Base-by-base conservation (phyloP, 2,329 filamentous ascomycete species). In the Ophiosphaerella herpotricha region DNA sequence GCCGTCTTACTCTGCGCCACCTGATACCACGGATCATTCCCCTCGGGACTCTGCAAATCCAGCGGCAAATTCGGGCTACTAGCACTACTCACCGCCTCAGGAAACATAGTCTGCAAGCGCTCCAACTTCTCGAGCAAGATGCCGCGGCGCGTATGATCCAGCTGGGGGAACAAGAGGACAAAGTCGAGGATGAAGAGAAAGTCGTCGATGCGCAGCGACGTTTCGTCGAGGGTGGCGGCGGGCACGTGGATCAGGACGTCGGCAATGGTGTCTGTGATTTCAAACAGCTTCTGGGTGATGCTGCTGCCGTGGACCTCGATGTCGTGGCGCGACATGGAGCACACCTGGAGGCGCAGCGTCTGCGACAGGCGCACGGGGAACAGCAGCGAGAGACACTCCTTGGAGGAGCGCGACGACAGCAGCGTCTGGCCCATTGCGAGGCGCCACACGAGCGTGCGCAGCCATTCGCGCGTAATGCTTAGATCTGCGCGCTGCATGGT, bases 241-340 rank as follows among this genome's bases (percentile, higher is more conserved):
- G 80, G 78, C 12, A 83, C 70, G 38, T 81, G 79, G 18, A 84
- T 74, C 2, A 80, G 68, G 12, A 85, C 82, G 55, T 85, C 82
- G 7, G 82, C 81, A 39, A 85, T 81, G 2, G 81, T 84, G 61
- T 81, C 82, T 0, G 81, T 80, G 52, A 85, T 82, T 58, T 85
- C 82, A 47, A 85, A 83, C 4, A 85, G 72, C 61, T 85, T 85
- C 52, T 82, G 78, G 44, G 84, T 71, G 46, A 85, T 82, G 18
- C 80, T 80, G 33, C 75, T 80, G 7, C 82, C 82, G 56, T 85
- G 81, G 4, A 82, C 78, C 24, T 78, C 78, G 50, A 85, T 78
- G 45, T 78, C 78, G 33, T 77, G 66, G 13, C 69, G 68, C 4
- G 75, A 75, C 58, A 78, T 75, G 42, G 61, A 67, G 1, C 67